Base-by-base conservation (phyloP, 257 asterid genomes). In the Solanum corneliomulleri region DNA sequence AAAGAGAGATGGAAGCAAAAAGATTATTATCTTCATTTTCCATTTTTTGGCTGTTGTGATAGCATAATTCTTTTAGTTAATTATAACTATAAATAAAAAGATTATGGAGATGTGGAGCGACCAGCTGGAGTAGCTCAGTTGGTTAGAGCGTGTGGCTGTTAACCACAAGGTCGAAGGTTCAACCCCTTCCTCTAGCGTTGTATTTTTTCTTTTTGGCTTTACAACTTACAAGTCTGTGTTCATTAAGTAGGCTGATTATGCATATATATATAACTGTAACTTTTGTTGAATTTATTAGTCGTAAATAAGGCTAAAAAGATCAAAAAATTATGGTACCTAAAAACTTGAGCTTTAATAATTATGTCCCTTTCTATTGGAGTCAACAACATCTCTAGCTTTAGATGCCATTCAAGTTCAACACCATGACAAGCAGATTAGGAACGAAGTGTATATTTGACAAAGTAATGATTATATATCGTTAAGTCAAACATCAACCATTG, bases 121-220 rank as follows among this genome's bases (percentile, higher is more conserved):
- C 89, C 90, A 52, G 62, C 62, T 52, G 62, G 62, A 52, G 62
- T 52, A 52, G 23, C 62, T 91, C 90, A 89, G 92, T 75, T 71
- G 91, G 90, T 89, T 89, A 88, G 92, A 90, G 90, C 90, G 84
- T 84, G 87, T 89, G 88, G 89, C 91, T 76, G 84, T 90, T 90
- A 89, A 89, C 90, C 90, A 87, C 87, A 86, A 90, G 90, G 90
- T 89, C 88, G 91, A 84, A 90, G 90, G 92, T 90, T 89, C 90
- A 89, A 89, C 14, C 78, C 81, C 52, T 74, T 21, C 21, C 20
- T 75, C 82, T 41, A 41, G 82, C 58, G 82, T 49, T 39, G 42
- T 39, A 39, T 42, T 42, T 42, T 29, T 42, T 42, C 2, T 42
- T 42, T 42, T 42, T 10, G 2, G 45, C 45, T 33, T 33, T 33